These are phyloP conservation scores for Hygrophila difformis DNA, from an alignment of 257 asterid species.

Conservation along the genomic window DNA sequence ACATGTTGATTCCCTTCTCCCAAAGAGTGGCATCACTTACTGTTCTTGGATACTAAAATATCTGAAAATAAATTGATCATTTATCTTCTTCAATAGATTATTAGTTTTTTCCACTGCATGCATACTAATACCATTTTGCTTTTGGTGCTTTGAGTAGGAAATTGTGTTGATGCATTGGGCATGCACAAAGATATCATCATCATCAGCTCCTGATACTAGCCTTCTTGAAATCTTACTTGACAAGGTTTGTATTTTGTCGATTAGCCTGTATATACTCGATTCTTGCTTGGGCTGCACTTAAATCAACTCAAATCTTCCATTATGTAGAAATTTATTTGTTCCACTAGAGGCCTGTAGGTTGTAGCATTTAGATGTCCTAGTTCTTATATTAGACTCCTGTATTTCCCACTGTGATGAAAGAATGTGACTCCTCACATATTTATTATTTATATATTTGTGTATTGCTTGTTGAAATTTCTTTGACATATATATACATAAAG, in stretches of 20 bases:
- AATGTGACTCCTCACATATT: neutral
- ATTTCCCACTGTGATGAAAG: neutral
- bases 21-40: neutral
- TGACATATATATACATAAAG: neutral
- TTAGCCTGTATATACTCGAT: conserved; percentile 2
- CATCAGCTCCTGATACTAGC: conserved; percentile 64
- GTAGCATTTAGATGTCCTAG: neutral
- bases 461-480: no score
- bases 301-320: conserved; percentile 1
- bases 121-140: conserved; percentile 11
- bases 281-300: neutral
- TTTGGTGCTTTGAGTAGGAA: conserved; percentile 49
- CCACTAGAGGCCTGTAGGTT: neutral
- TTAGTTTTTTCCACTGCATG: no score
- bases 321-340: neutral
- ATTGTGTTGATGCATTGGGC: conserved; percentile 95
- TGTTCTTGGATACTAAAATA: neutral
- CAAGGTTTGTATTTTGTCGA: conserved; percentile 44
- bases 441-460: neutral
- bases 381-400: neutral
- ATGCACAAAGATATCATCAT: conserved; percentile 69
- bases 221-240: conserved; percentile 74
- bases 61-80: conserved; percentile 6
- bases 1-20: neutral
- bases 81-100: neutral